These are phyloP conservation scores for Physcomitrium patens DNA, from an alignment of 225 moss, liverwort and hornwort species.

Conservation along the genomic window DNA sequence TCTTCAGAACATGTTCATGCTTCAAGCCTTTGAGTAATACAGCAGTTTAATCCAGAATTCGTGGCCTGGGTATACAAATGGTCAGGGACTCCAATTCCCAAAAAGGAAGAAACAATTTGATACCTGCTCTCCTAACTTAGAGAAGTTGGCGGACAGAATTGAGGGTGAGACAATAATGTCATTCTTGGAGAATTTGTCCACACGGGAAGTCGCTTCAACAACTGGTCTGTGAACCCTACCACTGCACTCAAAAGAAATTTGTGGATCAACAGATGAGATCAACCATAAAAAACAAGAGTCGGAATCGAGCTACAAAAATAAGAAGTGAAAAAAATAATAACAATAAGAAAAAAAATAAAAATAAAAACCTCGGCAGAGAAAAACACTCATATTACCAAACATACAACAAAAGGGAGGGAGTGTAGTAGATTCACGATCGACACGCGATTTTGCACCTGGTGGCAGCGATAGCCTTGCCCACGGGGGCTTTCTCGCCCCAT, in stretches of 20 bases:
- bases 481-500: slow-evolving; percentile 3
- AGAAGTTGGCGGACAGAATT: slow-evolving; percentile 92
- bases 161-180: slow-evolving; percentile 95
- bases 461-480: slow-evolving; percentile 1
- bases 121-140: slow-evolving; percentile 92
- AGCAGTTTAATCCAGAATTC: background rate
- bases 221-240: slow-evolving; percentile 65
- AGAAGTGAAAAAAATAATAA: background rate
- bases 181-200: slow-evolving; percentile 85
- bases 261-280: background rate
- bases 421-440: too few relatives aligned
- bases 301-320: background rate
- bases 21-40: too few relatives aligned
- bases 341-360: too few relatives aligned
- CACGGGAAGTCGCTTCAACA: slow-evolving; percentile 70
- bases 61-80: background rate
- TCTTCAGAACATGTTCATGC: too few relatives aligned
- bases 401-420: too few relatives aligned
- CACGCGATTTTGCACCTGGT: too few relatives aligned
- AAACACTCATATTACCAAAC: too few relatives aligned
- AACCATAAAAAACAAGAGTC: background rate
- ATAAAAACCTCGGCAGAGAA: background rate
- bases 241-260: slow-evolving; percentile 19
- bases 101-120: background rate
- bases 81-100: background rate